These are phyloP conservation scores for Tuber magnatum DNA, from an alignment of 495 filamentous ascomycete genomes.

Conservation along the genomic window DNA sequence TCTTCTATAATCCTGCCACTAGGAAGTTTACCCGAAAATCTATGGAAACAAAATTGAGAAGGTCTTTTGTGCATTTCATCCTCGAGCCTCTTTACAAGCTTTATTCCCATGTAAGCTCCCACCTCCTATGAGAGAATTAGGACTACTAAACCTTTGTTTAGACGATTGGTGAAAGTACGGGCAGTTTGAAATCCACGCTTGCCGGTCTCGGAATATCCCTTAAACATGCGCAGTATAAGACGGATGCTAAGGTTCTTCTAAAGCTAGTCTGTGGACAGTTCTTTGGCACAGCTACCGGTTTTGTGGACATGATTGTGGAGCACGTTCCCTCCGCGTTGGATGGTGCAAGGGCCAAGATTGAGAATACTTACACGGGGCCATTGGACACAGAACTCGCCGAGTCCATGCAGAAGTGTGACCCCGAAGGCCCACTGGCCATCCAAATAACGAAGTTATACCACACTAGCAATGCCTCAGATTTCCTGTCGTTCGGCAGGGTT, in stretches of 20 bases:
- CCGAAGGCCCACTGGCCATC: conserved; percentile 82
- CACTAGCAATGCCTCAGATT: conserved; percentile 74
- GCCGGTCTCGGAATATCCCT: conserved; percentile 71
- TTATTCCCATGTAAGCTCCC: conserved; percentile 63
- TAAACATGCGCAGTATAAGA: conserved; percentile 85
- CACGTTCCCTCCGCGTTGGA: conserved; percentile 84
- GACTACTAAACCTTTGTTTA: conserved; percentile 16
- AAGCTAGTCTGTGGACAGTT: conserved; percentile 90
- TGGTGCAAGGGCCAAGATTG: conserved; percentile 65
- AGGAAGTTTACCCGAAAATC: conserved; percentile 85
- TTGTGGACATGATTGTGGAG: conserved; percentile 90
- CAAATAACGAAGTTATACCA: conserved; percentile 91
- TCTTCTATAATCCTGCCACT: conserved; percentile 87
- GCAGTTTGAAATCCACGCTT: conserved; percentile 74
- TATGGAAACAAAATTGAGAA: conserved; percentile 68
- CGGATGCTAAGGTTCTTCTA: conserved; percentile 80
- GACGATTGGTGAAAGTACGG: conserved; percentile 82
- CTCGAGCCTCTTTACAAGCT: conserved; percentile 97
- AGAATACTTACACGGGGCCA: conserved; percentile 91
- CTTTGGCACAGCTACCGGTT: conserved; percentile 80
- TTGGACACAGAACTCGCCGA: conserved; percentile 74
- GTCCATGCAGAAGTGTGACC: conserved; percentile 73
- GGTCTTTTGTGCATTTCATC: conserved; percentile 89
- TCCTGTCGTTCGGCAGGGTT: conserved; percentile 82
- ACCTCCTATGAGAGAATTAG: background rate